Percentiles rank a stretch among this genome's conserved stretches.
These are phyloP conservation scores for Cetraspora pellucida DNA, from an alignment of 192 early-diverging fungal genomes.

Conservation along the genomic window DNA sequence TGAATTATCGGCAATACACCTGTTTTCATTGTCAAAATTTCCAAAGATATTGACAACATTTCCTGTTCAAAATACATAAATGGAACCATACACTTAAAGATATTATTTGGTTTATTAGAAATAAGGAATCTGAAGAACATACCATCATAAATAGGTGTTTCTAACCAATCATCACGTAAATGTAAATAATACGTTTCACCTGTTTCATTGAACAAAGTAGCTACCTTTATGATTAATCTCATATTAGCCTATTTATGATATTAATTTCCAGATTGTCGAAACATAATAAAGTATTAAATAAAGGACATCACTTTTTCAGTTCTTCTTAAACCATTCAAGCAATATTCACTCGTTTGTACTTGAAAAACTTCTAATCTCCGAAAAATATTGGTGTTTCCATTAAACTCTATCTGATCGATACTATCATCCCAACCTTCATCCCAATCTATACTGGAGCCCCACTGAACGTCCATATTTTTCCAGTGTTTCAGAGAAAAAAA, in stretches of 20 bases:
- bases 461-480: no score
- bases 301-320: not conserved
- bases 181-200: conserved; percentile 33
- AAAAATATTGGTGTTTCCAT: not conserved
- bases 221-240: not conserved
- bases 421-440: no score
- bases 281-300: not conserved
- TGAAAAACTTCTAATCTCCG: not conserved
- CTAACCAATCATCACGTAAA: conserved; percentile 72
- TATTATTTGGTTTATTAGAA: not conserved
- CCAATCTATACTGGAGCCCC: no score
- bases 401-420: no score
- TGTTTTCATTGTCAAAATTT: conserved; percentile 31
- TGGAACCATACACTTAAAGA: not conserved
- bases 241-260: not conserved
- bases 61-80: conserved; percentile 42
- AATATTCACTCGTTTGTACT: not conserved
- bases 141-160: conserved; percentile 55
- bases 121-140: not conserved
- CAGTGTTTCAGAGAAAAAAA: no score
- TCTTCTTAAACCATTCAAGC: not conserved
- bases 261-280: not conserved
- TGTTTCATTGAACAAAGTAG: not conserved
- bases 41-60: conserved; percentile 68
- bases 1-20: conserved; percentile 60